phyloP scores from a whole-genome alignment of 768 basidiomycete genomes.

The Astraeus odoratus region DNA sequence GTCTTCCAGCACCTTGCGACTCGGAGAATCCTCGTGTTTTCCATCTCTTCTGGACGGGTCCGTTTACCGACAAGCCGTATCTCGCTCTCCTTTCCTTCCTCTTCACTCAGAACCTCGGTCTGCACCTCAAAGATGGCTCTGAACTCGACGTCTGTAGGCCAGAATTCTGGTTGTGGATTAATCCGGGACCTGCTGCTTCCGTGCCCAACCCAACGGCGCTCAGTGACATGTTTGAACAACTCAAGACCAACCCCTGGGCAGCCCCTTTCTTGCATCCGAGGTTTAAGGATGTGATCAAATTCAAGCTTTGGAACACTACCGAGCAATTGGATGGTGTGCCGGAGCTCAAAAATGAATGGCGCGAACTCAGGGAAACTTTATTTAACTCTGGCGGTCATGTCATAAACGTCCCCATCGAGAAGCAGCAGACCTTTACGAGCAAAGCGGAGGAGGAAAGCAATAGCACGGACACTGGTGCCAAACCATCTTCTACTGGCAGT shows the following conservation, averaged over 20 bases:
- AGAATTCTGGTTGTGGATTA: conserved; percentile 97
- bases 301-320: conserved; percentile 98
- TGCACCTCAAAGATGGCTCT: conserved; percentile 54
- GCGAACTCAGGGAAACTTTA: conserved; percentile 59
- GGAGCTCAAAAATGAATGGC: conserved; percentile 89
- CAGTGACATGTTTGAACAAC: conserved; percentile 74
- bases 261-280: conserved; percentile 90
- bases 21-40: conserved; percentile 81
- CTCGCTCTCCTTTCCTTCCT: conserved; percentile 90
- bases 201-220: conserved; percentile 79
- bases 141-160: conserved; percentile 61
- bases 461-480: conserved; percentile 16
- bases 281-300: conserved; percentile 88
- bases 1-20: conserved; percentile 64
- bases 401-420: conserved; percentile 52
- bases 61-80: conserved; percentile 98
- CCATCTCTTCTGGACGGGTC: conserved; percentile 99
- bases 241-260: conserved; percentile 87
- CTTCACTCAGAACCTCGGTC: conserved; percentile 89
- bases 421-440: conserved; percentile 22
- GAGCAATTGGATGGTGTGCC: conserved; percentile 90
- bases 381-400: conserved; percentile 86
- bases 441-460: conserved; percentile 15
- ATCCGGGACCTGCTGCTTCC: conserved; percentile 91
- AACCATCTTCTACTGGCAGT: conserved; percentile 14